phyloP scores from a whole-genome alignment of 192 early-diverging fungal species.

The Pilobolus umbonatus region DNA sequence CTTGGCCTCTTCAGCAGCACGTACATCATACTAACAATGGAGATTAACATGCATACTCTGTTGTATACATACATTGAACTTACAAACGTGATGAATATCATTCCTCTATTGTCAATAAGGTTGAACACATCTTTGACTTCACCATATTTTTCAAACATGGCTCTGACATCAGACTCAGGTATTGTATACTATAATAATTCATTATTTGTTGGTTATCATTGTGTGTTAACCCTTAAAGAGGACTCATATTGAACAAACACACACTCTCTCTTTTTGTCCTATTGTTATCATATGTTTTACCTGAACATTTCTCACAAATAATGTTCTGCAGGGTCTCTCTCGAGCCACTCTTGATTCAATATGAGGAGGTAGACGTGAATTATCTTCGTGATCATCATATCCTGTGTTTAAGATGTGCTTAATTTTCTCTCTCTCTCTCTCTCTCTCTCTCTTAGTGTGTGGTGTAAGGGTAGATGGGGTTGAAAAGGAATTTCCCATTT shows the following conservation, averaged over 20 bases:
- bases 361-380: conserved; percentile 13
- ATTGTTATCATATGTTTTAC: conserved; percentile 10
- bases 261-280: neutral
- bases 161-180: conserved; percentile 31
- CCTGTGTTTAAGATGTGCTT: neutral
- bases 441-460: neutral
- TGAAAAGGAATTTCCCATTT: no score
- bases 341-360: conserved; percentile 32
- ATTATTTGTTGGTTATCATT: neutral
- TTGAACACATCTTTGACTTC: conserved; percentile 55
- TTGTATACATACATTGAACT: conserved; percentile 16
- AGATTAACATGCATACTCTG: neutral
- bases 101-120: conserved; percentile 49
- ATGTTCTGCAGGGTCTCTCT: conserved; percentile 38
- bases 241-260: neutral
- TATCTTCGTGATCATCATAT: neutral
- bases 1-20: conserved; percentile 47
- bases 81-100: conserved; percentile 60
- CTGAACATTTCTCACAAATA: conserved; percentile 42
- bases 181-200: conserved; percentile 31
- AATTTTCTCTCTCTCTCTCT: neutral
- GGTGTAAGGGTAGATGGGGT: neutral
- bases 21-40: conserved; percentile 41
- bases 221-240: no score
- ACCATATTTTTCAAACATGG: conserved; percentile 45